A percentile compares a stretch with the other conserved stretches of the same genome.
phyloP scores from a whole-genome alignment of 2,329 filamentous ascomycete genomes.

The Karstenula rhodostoma region DNA sequence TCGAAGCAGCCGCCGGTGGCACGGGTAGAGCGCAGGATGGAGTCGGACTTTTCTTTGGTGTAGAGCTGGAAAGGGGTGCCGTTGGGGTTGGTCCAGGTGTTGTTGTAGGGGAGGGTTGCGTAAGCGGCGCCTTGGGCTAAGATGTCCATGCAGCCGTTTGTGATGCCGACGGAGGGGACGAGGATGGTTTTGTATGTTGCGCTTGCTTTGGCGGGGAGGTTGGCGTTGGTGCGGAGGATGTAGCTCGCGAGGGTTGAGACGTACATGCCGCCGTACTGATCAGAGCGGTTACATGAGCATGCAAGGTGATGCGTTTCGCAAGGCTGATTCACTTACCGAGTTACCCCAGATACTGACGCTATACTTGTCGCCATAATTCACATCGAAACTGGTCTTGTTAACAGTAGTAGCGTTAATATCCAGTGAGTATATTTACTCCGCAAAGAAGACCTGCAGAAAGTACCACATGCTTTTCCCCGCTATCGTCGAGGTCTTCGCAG shows the following conservation, averaged over 20 bases:
- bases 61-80: background rate
- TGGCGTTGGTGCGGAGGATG: constrained; percentile 61
- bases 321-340: background rate
- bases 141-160: constrained; percentile 17
- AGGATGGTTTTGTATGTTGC: constrained; percentile 27
- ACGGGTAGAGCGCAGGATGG: constrained; percentile 53
- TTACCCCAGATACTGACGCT: constrained; percentile 17
- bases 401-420: background rate
- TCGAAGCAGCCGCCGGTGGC: constrained; percentile 59
- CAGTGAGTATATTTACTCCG: constrained; percentile 8
- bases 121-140: constrained; percentile 1
- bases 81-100: constrained; percentile 56
- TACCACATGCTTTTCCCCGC: constrained; percentile 16
- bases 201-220: constrained; percentile 45
- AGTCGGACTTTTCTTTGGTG: constrained; percentile 54
- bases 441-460: constrained; percentile 17
- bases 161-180: constrained; percentile 18
- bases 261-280: constrained; percentile 56
- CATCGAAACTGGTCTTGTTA: constrained; percentile 1
- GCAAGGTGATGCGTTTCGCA: background rate
- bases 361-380: constrained; percentile 10
- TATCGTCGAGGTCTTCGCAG: constrained; percentile 10
- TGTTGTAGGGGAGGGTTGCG: constrained; percentile 58
- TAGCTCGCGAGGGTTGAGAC: constrained; percentile 61
- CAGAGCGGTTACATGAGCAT: background rate